Percentiles rank a stretch among this genome's conserved stretches.
These are phyloP conservation scores for Penicillium simplicissimum DNA, from an alignment of 495 filamentous ascomycete species.

Conservation along the genomic window DNA sequence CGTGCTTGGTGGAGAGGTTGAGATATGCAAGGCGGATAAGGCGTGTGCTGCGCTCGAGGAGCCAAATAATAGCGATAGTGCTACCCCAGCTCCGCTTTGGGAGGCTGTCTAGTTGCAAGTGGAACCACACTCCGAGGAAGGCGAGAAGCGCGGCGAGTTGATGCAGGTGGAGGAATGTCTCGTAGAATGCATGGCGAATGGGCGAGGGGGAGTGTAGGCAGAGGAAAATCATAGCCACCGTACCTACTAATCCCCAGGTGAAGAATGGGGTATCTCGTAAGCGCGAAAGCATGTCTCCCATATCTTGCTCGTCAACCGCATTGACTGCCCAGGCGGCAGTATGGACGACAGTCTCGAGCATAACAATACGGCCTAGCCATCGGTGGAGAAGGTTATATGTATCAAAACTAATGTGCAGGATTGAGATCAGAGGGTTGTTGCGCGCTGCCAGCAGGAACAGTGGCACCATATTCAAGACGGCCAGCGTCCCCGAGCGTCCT, in stretches of 20 bases:
- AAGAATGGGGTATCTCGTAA: conserved; percentile 63
- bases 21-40: conserved; percentile 57
- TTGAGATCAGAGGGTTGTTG: conserved; percentile 86
- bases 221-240: conserved; percentile 62
- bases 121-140: conserved; percentile 68
- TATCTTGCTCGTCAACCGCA: conserved; percentile 39
- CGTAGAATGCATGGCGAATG: conserved; percentile 86
- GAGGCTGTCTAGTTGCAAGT: conserved; percentile 62
- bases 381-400: conserved; percentile 94
- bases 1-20: conserved; percentile 49
- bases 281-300: conserved; percentile 58
- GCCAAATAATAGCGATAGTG: conserved; percentile 63
- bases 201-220: conserved; percentile 71
- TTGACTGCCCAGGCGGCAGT: conserved; percentile 67
- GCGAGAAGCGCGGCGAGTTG: conserved; percentile 65
- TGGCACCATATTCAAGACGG: conserved; percentile 88
- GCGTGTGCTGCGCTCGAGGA: conserved; percentile 60
- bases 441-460: conserved; percentile 84
- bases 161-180: conserved; percentile 79
- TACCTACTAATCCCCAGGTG: conserved; percentile 50
- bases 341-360: conserved; percentile 75
- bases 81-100: conserved; percentile 63
- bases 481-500: conserved; percentile 80
- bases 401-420: conserved; percentile 89
- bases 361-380: conserved; percentile 89